Conservation (phyloP, 495 filamentous ascomycete species). For the Elasticomyces elasticus region DNA sequence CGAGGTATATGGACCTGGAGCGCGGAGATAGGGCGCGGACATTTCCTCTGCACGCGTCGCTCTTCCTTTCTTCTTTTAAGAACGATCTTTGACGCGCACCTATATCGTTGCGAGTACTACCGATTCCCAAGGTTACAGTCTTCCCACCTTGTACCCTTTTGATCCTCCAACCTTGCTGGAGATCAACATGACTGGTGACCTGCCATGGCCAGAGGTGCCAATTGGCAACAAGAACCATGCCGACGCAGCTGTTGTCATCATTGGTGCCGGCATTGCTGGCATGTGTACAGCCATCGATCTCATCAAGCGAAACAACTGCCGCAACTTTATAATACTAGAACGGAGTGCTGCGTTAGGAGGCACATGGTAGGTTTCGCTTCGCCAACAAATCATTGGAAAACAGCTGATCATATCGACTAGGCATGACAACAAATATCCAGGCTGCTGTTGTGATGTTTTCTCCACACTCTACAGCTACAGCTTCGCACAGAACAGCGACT, state of each 20-base stretch:
- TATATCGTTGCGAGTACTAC: too few relatives aligned
- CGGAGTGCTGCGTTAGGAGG: conserved; percentile 45
- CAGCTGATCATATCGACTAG: too few relatives aligned
- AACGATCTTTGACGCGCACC: too few relatives aligned
- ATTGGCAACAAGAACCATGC: conserved; percentile 33
- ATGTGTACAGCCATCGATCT: conserved; percentile 51
- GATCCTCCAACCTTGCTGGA: background rate
- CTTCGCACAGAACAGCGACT: conserved; percentile 55
- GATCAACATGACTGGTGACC: conserved; percentile 5
- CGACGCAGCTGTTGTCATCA: conserved; percentile 43
- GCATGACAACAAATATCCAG: conserved; percentile 46
- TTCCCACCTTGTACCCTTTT: background rate
- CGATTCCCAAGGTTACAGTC: background rate
- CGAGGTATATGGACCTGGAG: background rate
- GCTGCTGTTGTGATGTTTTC: conserved; percentile 45
- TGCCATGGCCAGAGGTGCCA: conserved; percentile 13
- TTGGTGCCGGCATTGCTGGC: conserved; percentile 45
- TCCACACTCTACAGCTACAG: conserved; percentile 52
- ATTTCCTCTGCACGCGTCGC: background rate
- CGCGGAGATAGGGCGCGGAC: background rate
- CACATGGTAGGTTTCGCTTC: too few relatives aligned
- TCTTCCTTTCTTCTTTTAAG: background rate
- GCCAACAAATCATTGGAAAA: too few relatives aligned
- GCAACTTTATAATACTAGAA: conserved; percentile 48
- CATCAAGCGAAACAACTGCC: conserved; percentile 42